A percentile compares a stretch with the other conserved stretches of the same genome.
These are phyloP conservation scores for Solanum lignicaule DNA, from an alignment of 257 asterid genomes.

Conservation along the genomic window DNA sequence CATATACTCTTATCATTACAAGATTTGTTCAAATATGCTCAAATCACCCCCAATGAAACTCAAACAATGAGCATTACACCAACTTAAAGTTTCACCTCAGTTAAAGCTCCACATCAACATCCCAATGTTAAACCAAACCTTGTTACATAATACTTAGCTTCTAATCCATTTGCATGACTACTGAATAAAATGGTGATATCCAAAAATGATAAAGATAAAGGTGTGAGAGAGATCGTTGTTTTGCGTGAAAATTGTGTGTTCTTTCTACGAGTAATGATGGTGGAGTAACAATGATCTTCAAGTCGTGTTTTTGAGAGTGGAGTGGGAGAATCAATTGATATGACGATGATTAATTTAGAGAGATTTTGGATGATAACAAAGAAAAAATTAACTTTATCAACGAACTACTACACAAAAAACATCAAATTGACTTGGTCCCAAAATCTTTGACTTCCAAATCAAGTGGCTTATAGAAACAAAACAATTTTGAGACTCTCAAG, in stretches of 20 bases:
- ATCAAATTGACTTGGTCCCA: background rate
- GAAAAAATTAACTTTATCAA: no score
- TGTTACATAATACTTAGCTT: background rate
- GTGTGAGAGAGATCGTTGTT: no score
- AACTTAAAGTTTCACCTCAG: background rate
- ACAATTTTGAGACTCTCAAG: background rate
- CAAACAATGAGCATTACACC: background rate
- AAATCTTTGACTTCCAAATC: background rate
- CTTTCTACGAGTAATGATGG: no score
- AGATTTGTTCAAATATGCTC: background rate
- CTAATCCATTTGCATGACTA: background rate
- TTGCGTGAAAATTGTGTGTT: accelerated
- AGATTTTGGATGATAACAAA: no score
- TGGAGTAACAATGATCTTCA: no score
- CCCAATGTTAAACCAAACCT: background rate
- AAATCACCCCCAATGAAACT: background rate
- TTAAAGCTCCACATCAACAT: background rate
- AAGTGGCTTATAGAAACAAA: background rate
- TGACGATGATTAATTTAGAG: no score
- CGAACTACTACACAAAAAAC: background rate
- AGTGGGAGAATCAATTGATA: no score
- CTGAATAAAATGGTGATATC: no score
- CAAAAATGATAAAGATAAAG: no score
- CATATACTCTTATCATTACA: background rate
- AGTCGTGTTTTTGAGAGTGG: no score